phyloP scores from a whole-genome alignment of 192 early-diverging fungal genomes.

The Mortierella alpina region DNA sequence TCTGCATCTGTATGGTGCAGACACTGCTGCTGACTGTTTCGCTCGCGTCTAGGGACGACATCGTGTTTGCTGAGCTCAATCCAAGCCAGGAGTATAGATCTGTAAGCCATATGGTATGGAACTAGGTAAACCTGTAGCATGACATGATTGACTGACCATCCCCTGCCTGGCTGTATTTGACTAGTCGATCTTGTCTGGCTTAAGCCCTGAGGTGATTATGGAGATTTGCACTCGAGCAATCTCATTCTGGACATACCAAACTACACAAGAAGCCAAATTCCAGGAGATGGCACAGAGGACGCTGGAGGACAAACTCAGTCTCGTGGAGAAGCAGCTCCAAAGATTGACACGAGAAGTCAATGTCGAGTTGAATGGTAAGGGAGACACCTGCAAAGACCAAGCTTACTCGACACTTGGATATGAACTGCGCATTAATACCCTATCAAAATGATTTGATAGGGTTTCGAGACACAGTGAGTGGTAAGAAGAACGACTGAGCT shows the following conservation, averaged over 20 bases:
- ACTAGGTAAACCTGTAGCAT: no score
- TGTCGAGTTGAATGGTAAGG: constrained; percentile 33
- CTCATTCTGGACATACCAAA: constrained; percentile 76
- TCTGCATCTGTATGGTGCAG: neutral
- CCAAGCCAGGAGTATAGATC: constrained; percentile 75
- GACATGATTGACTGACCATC: neutral
- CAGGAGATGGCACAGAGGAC: constrained; percentile 52
- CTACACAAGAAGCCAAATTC: constrained; percentile 63
- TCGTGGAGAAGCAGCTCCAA: constrained; percentile 50
- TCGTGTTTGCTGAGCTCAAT: constrained; percentile 66
- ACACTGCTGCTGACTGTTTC: neutral
- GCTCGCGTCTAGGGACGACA: constrained; percentile 56
- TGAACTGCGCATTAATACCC: no score
- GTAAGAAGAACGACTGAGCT: constrained; percentile 5
- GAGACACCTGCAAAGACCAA: neutral
- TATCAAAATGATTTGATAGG: neutral
- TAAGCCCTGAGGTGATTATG: constrained; percentile 69
- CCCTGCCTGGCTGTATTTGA: constrained; percentile 1
- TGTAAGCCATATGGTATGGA: constrained; percentile 26
- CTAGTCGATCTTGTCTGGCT: constrained; percentile 72
- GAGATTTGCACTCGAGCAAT: constrained; percentile 74
- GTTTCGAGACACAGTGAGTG: constrained; percentile 21
- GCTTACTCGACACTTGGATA: neutral
- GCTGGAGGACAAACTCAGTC: constrained; percentile 47
- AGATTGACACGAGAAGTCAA: constrained; percentile 45